Percentiles rank a stretch among this genome's conserved stretches.
Evolutionary conservation across 2,329 filamentous ascomycete species (phyloP).

Genomic region (Phaeosphaeria sp.): DNA sequence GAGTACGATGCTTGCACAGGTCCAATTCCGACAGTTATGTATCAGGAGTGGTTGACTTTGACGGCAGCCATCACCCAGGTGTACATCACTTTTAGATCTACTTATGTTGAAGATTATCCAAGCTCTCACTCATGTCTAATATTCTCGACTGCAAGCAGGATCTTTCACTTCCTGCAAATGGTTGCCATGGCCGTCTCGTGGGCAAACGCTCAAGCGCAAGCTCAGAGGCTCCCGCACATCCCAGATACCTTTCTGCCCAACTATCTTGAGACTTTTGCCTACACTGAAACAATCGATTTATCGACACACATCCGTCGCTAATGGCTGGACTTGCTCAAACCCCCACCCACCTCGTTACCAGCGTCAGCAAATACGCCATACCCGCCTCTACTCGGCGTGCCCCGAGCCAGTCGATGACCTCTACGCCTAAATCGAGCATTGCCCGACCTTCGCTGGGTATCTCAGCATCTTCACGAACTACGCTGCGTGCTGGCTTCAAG

Average conservation of each 20-base stretch:
- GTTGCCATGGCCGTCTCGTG: not conserved
- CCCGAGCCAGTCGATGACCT: slow-evolving; percentile 7
- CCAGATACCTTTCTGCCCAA: not conserved
- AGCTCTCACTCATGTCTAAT: not conserved
- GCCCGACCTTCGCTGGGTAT: not conserved
- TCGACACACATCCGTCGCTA: not conserved
- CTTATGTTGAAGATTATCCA: not conserved
- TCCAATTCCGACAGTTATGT: too few relatives aligned
- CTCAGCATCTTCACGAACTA: slow-evolving; percentile 3
- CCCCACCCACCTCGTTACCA: not conserved
- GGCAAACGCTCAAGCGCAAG: not conserved
- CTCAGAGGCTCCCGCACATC: not conserved
- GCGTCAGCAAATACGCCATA: not conserved
- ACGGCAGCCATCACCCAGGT: too few relatives aligned
- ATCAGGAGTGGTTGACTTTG: too few relatives aligned
- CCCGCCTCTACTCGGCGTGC: slow-evolving; percentile 2
- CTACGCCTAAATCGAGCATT: not conserved
- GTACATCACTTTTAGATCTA: too few relatives aligned
- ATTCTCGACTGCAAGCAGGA: not conserved
- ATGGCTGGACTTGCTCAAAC: slow-evolving; percentile 6
- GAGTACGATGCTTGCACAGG: too few relatives aligned
- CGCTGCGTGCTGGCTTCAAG: not conserved
- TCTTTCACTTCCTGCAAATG: not conserved
- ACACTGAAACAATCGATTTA: not conserved
- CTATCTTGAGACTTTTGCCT: not conserved